These are phyloP conservation scores for Aspergillus nidulans DNA, from an alignment of 495 filamentous ascomycete genomes.

Conservation along the genomic window DNA sequence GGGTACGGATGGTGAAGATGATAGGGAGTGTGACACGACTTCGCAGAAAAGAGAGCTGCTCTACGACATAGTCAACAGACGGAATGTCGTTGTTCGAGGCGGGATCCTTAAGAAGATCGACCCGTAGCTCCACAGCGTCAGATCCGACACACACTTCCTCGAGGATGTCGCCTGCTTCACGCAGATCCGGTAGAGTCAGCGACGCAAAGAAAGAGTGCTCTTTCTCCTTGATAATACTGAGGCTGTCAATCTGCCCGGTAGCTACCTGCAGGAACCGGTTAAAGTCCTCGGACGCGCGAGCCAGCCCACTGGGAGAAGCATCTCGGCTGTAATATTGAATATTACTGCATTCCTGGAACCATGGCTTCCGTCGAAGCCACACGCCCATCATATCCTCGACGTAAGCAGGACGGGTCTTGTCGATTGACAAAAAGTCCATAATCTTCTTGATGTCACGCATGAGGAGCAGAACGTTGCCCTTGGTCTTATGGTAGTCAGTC, in stretches of 20 bases:
- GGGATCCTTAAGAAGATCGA: conserved; percentile 85
- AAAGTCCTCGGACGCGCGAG: conserved; percentile 72
- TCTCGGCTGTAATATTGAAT: conserved; percentile 84
- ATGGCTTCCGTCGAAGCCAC: conserved; percentile 85
- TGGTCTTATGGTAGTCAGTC: conserved; percentile 64
- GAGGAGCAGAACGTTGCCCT: conserved; percentile 86
- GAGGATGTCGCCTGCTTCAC: conserved; percentile 56
- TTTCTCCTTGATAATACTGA: conserved; percentile 65
- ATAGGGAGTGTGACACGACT: conserved; percentile 73
- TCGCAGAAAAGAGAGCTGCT: conserved; percentile 77
- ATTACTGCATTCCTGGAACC: conserved; percentile 93
- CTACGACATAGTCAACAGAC: conserved; percentile 67
- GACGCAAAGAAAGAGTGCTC: conserved; percentile 88
- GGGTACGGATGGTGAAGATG: conserved; percentile 88
- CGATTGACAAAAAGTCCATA: conserved; percentile 82
- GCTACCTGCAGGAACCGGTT: conserved; percentile 69
- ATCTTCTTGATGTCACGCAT: conserved; percentile 83
- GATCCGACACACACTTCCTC: conserved; percentile 74
- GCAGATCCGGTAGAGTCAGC: conserved; percentile 73
- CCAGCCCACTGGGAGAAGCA: conserved; percentile 45
- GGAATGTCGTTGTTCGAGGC: conserved; percentile 53
- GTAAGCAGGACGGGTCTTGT: conserved; percentile 91
- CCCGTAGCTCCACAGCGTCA: conserved; percentile 89
- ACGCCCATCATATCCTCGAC: conserved; percentile 91
- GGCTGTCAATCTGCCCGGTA: conserved; percentile 60